Evolutionary conservation across 2,329 filamentous ascomycete species (phyloP), one percentile per base, ranked within the genome.

Genomic region (Chaetomium olivaceum): DNA sequence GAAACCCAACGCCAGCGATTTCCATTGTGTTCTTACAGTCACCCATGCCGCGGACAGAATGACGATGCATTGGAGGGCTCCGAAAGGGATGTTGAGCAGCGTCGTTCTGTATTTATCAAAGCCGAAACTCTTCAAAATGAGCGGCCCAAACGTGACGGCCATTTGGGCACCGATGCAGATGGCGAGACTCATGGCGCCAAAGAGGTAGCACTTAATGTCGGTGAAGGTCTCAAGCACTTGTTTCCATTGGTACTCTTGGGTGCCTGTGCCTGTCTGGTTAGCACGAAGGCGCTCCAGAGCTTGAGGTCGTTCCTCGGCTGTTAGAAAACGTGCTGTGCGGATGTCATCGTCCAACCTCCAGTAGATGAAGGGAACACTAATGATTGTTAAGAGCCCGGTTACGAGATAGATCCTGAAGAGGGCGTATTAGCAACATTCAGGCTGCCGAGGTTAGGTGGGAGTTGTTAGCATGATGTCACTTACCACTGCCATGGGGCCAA

Each of bases 81-180:
- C 88, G 66, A 90, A 90, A 0, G 88, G 88, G 69, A 90, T 90
- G 72, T 88, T 90, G 21, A 90, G 80, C 4, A 90, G 77, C 4
- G 83, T 86, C 0, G 86, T 85, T 2, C 71, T 78, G 74, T 82
- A 85, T 62, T 84, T 83, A 73, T 87, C 81, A 67, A 85, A 88
- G 0, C 86, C 86, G 1, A 90, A 80, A 0, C 86, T 86, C 8
- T 78, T 78, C 4, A 91, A 75, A 63, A 90, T 89, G 9, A 90
- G 76, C 0, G 88, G 87, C 0, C 87, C 87, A 65, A 90, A 90
- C 1, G 83, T 87, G 72, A 86, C 89, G 25, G 84, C 85, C 2
- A 90, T 87, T 12, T 81, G 79, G 1, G 87, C 85, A 0, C 86
- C 86, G n/a, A 89, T 82, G 72, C 90, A 90, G 60, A 89, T 82